Evolutionary conservation across 306 rosid species (phyloP), one percentile per base, ranked within the genome.

Genomic region (Albizia julibrissin): DNA sequence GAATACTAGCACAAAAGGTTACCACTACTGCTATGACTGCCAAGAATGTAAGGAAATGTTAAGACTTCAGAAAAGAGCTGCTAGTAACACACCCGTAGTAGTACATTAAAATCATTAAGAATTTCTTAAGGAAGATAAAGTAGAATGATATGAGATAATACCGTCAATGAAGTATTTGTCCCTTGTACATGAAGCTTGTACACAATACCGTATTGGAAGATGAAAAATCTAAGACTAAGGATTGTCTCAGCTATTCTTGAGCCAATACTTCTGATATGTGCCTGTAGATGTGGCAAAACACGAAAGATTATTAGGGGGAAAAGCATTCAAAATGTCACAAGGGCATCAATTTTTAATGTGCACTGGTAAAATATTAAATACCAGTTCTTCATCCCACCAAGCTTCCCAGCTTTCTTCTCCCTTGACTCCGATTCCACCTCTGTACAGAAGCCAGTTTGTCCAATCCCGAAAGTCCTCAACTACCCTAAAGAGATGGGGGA

Each of bases 341-440:
- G 68, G 37, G 43, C 62, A 43, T 10, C n/a, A 67, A 9, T 18
- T 61, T 78, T 75, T 52, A 80, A 67, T 54, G 40, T 84, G 58
- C 26, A 49, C 21, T 33, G 75, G 19, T 7, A 58, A 42, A 69
- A 65, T 46, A 79, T 79, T 26, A 46, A 69, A 65, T 93, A 95
- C 99, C 98, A 93, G 88, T 89, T 95, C 99, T 84, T 94, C 98
- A 76, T 93, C 98, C 99, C 99, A 93, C 98, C 98, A 95, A 77
- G 98, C 96, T 92, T 95, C 99, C 99, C 99, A 95, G 84, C 99
- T 95, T 89, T 95, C 98, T 87, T 89, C 98, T 82, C 98, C 98
- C 87, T 93, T 91, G 39, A 95, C 98, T 81, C 99, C 99, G 75
- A 95, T 92, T 76, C 99, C 98, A 82, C 98, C 99, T 77, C 97